Conservation (phyloP, 169 alveolate genomes). For the Plasmodium relictum region DNA sequence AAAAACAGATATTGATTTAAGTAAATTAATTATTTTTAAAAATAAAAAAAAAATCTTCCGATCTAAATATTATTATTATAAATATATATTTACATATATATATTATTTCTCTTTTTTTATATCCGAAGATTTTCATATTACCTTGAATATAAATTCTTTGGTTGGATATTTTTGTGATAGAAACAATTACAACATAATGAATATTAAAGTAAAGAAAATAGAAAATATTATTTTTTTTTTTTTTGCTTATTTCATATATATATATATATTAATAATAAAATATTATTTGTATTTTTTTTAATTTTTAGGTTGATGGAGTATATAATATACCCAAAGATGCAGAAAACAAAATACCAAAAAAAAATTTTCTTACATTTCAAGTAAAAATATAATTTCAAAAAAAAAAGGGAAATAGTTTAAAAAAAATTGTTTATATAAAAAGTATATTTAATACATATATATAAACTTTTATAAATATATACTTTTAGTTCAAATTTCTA, state of each 20-base stretch:
- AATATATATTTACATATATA: background rate
- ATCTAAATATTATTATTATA: background rate
- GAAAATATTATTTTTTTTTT: background rate
- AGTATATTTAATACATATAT: background rate
- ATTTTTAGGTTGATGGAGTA: slow-evolving; percentile 49
- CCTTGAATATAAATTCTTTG: slow-evolving; percentile 61
- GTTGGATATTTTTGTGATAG: slow-evolving; percentile 43
- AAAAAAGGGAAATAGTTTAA: background rate
- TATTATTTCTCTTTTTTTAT: background rate
- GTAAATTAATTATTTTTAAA: slow-evolving; percentile 29
- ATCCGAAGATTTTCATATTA: slow-evolving; percentile 31
- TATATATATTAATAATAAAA: background rate
- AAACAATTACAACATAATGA: slow-evolving; percentile 48
- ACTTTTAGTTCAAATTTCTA: slow-evolving; percentile 23
- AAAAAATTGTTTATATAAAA: background rate
- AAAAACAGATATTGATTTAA: slow-evolving; percentile 26
- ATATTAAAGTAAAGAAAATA: slow-evolving; percentile 5
- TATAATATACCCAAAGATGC: slow-evolving; percentile 22
- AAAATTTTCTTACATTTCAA: slow-evolving; percentile 38
- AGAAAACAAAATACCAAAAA: slow-evolving; percentile 28
- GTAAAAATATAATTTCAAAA: slow-evolving; percentile 5
- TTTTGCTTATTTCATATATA: background rate
- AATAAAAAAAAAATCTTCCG: background rate
- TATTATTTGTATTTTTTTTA: background rate
- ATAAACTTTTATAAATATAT: background rate